Base-by-base conservation (phyloP, 805 yeast genomes). In the Candida qinlingensis region DNA sequence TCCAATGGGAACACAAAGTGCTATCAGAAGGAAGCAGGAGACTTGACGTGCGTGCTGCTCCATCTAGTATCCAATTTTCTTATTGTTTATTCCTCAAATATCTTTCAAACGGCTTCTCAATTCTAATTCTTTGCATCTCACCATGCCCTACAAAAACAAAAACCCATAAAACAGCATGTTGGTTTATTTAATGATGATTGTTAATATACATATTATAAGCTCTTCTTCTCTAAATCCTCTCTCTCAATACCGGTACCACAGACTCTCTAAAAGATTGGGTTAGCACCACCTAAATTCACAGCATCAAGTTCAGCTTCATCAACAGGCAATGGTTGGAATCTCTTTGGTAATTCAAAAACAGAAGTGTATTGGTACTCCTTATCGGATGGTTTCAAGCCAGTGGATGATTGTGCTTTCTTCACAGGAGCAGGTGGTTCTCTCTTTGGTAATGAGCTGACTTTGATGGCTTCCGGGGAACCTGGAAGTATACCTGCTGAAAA, bases 261-360 rank as follows among this genome's bases (percentile, higher is more conserved):
- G 19, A 19, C 19, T 10, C 13, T 37, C 9, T 37, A 31, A 36
- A 44, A 31, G 19, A 44, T 27, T 4, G 11, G n/a, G 9, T 25
- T 42, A 6, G 96, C 96, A 57, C 97, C 97, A 48, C 98, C 99
- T 46, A 78, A 74, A 57, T 81, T 77, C 57, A 92, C 80, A 54
- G 80, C 77, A 9, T 87, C 96, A 29, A 85, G 80, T 68, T 92
- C 99, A 12, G 57, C 47, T 19, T 79, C 87, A 39, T 79, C 83
- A 28, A 87, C 74, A 0, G 73, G 69, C 39, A 74, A 70, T 63
- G 83, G 86, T 68, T 84, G 82, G 73, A 86, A 90, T 63, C 94
- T 79, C 52, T 68, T 54, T 4, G 98, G 90, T 50, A 92, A 75
- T 47, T 83, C 77, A 45, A 77, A 69, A 54, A 94, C 74, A 31